These are phyloP conservation scores for Artemisia argyi DNA, from an alignment of 129 eudicot genomes.

Conservation along the genomic window DNA sequence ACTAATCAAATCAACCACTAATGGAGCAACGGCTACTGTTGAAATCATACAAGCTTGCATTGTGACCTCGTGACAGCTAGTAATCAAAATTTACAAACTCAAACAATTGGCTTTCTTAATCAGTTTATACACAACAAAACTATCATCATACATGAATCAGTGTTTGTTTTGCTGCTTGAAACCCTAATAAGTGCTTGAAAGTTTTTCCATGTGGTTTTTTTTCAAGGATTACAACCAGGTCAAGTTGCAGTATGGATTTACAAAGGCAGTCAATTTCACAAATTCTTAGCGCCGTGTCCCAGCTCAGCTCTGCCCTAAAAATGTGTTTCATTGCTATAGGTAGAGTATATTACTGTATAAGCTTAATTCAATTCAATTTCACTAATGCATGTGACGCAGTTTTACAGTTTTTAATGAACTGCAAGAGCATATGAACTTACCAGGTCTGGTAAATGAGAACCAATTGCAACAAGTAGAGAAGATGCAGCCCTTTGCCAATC, in stretches of 20 bases:
- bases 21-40: no score
- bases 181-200: background rate
- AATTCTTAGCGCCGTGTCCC: background rate
- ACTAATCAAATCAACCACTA: no score
- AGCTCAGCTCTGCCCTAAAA: constrained; percentile 10
- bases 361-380: constrained; percentile 1
- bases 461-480: constrained; percentile 86
- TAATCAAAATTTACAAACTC: background rate
- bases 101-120: background rate
- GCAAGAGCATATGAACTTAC: constrained; percentile 50
- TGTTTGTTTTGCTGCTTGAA: constrained; percentile 12
- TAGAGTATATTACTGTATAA: background rate
- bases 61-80: background rate
- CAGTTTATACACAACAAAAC: background rate
- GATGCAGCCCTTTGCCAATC: constrained; percentile 99
- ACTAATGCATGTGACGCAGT: constrained; percentile 1
- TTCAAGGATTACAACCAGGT: constrained; percentile 15
- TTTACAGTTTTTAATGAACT: constrained; percentile 1
- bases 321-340: background rate
- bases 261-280: background rate
- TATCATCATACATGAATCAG: constrained; percentile 21
- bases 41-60: no score
- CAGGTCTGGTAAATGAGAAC: constrained; percentile 89
- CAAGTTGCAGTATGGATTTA: background rate
- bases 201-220: constrained; percentile 7